Conservation (phyloP, 2,329 filamentous ascomycete genomes). For the Pestalotiopsis sp. region DNA sequence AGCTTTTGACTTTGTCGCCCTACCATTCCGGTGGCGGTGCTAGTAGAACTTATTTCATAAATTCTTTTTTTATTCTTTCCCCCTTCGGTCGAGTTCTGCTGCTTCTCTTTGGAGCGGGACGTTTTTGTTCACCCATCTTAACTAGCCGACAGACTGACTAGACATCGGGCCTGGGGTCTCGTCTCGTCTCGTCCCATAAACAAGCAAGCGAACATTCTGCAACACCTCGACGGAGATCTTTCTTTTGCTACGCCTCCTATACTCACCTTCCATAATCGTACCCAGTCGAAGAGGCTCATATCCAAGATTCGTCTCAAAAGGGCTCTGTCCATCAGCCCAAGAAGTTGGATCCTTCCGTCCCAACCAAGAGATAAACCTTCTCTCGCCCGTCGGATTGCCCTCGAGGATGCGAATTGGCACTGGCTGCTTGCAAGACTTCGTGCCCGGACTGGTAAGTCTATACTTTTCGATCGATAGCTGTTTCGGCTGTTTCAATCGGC, state of each 20-base stretch:
- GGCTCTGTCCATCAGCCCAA: conserved; percentile 22
- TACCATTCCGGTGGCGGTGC: conserved; percentile 2
- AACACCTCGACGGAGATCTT: conserved; percentile 1
- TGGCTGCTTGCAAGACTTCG: conserved; percentile 16
- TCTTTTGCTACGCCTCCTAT: conserved; percentile 4
- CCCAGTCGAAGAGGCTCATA: conserved; percentile 22
- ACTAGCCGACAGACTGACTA: conserved; percentile 5
- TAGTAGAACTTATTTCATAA: no score
- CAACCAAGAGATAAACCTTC: conserved; percentile 17
- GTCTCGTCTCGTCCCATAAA: conserved; percentile 12
- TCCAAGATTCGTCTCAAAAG: conserved; percentile 28
- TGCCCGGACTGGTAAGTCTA: conserved; percentile 25
- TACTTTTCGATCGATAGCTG: conserved; percentile 32
- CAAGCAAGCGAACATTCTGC: not conserved
- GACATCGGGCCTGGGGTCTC: conserved; percentile 16
- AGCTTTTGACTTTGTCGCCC: conserved; percentile 15
- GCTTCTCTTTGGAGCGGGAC: no score
- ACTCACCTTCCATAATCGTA: conserved; percentile 11
- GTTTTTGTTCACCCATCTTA: no score
- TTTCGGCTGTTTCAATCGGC: conserved; percentile 44
- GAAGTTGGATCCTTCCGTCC: conserved; percentile 21
- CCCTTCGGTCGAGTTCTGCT: no score
- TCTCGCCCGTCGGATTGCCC: conserved; percentile 7
- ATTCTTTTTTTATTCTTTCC: no score
- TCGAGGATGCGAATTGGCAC: conserved; percentile 19